Evolutionary conservation across 306 rosid species (phyloP), one percentile per base, ranked within the genome.

Genomic region (Lotus japonicus): DNA sequence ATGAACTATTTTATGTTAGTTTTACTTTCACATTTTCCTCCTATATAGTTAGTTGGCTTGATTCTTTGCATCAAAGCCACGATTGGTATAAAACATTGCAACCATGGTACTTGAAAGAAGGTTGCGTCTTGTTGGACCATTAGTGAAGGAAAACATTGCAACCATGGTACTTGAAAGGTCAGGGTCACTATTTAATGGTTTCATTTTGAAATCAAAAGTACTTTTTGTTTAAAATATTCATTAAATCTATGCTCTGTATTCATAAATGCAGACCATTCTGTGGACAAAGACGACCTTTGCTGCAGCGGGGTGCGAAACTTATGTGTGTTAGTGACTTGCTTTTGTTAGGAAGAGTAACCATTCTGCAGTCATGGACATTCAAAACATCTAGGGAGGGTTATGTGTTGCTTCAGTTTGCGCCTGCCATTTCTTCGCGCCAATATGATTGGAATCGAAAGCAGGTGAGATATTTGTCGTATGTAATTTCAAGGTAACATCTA

Each of bases 151-250:
- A 68, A 92, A 92, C 67, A 85, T 90, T 69, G 98, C 97, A 77
- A 94, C 98, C 51, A 90, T 94, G 97, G 98, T 94, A 69, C 97
- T 94, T 67, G 98, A 94, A 85, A 90, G 98, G 98, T 94, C 35
- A 57, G 81, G 50, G 21, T 81, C 4, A 26, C 59, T 69, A 71
- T 67, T 21, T 28, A 70, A 48, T 45, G 35, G 11, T 50, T 58
- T 43, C 38, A 50, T 71, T 58, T 45, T 52, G 6, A 16, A 53
- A 72, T 23, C 56, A 54, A 65, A 68, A 55, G 19, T 13, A 36
- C 16, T 21, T 58, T 38, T 36, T 23, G 11, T n/a, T n/a, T n/a
- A n/a, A 39, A 12, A 10, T 38, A 50, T 15, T 42, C 19, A 13
- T 68, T 33, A 52, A 63, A 43, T 66, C n/a, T 39, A 11, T 64